Evolutionary conservation across 164 flowering plant species (phyloP), one percentile per base, ranked within the genome.

Genomic region (Cinnamomum chago): DNA sequence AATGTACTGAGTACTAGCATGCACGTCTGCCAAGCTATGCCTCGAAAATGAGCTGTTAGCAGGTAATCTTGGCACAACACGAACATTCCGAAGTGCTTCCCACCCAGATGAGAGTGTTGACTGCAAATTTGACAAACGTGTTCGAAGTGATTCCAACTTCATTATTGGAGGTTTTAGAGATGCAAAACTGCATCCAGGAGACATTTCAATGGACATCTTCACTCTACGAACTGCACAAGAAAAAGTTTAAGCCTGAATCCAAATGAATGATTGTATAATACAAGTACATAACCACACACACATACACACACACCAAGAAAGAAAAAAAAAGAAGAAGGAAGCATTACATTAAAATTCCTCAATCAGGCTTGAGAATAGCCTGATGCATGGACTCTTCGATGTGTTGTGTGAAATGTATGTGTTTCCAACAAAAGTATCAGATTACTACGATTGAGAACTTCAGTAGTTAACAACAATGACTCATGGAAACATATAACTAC

Each of bases 111-210:
- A 85, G 33, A 91, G 71, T 50, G 86, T 65, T 75, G 90, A 85
- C 72, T 82, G 89, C 17, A 89, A 62, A 77, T 75, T 85, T 69
- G 86, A 82, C 14, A 91, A 50, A 47, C 75, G 86, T 75, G 79
- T 35, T 33, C 82, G 83, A 22, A 91, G 28, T 1, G 87, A 71
- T 28, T 86, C 89, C 76, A 89, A 22, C 67, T 84, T 89, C 27
- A 92, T 58, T n/a, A 20, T 64, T 25, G 93, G 88, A 13, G 85
- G 70, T 73, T 70, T 89, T 22, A 90, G 27, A 60, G 92, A 80
- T 71, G 84, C 75, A 65, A 88, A 88, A 75, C 90, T 92, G 85
- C 98, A 94, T 70, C 98, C 94, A 22, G 89, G 85, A 24, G 97
- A 97, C 70, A 89, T 88, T 65, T 94, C 97, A 71, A 86, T 73